Percentiles rank a stretch among this genome's conserved stretches.
These are phyloP conservation scores for Suillus paluster DNA, from an alignment of 768 basidiomycete genomes.

Conservation along the genomic window DNA sequence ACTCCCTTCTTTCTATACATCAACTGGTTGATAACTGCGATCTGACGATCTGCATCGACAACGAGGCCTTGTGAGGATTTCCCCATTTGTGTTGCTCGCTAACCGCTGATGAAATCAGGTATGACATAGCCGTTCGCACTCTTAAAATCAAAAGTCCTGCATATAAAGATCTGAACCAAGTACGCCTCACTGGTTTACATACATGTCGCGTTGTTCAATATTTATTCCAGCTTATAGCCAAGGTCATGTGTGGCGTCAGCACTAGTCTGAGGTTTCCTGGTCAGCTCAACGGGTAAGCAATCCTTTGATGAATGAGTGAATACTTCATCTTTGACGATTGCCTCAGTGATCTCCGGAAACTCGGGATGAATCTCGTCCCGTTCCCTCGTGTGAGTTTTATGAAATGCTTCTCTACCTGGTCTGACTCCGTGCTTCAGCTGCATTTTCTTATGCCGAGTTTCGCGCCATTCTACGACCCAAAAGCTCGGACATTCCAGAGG, in stretches of 20 bases:
- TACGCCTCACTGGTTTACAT: constrained; percentile 33
- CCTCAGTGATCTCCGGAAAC: constrained; percentile 79
- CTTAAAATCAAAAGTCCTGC: constrained; percentile 66
- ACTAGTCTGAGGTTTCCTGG: constrained; percentile 94
- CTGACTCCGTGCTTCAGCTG: constrained; percentile 51
- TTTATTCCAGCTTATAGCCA: constrained; percentile 64
- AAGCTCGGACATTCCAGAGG: constrained; percentile 62
- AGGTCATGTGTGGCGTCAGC: constrained; percentile 94
- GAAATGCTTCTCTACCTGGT: not conserved
- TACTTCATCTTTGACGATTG: not conserved
- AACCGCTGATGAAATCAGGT: constrained; percentile 45
- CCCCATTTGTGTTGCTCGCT: not conserved
- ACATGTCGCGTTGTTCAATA: not conserved
- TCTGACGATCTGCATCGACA: constrained; percentile 83
- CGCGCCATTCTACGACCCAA: constrained; percentile 82
- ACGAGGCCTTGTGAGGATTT: constrained; percentile 73
- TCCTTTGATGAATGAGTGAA: not conserved
- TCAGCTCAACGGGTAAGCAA: constrained; percentile 79
- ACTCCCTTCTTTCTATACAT: constrained; percentile 81
- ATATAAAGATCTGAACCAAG: constrained; percentile 73
- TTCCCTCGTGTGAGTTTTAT: constrained; percentile 80
- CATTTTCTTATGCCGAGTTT: constrained; percentile 98
- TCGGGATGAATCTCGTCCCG: constrained; percentile 92
- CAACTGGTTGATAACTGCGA: constrained; percentile 91
- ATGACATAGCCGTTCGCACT: constrained; percentile 69